Evolutionary conservation across 2,329 filamentous ascomycete genomes (phyloP).

Genomic region (Chrysosporium queenslandicum): DNA sequence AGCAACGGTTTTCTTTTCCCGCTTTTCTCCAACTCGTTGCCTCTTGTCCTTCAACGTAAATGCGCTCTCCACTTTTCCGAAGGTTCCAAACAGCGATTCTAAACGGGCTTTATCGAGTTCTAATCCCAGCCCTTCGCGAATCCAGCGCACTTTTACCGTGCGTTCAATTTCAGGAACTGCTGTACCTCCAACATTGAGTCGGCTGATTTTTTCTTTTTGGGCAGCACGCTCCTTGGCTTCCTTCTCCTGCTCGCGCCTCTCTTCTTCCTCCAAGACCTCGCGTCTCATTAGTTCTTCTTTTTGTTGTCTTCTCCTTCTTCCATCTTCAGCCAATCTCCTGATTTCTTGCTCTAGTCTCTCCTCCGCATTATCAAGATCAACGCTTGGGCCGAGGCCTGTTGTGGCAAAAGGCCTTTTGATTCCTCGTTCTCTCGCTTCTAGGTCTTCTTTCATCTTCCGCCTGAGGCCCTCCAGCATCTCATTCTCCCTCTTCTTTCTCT

Average conservation of each 20-base stretch:
- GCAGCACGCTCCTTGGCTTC: slow-evolving; percentile 38
- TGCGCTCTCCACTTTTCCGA: slow-evolving; percentile 49
- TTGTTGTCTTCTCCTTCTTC: slow-evolving; percentile 42
- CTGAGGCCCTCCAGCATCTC: slow-evolving; percentile 63
- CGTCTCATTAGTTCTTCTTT: slow-evolving; percentile 40
- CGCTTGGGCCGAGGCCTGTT: slow-evolving; percentile 26
- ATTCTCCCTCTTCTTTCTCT: slow-evolving; percentile 59
- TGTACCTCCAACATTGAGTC: slow-evolving; percentile 30
- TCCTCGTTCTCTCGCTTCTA: slow-evolving; percentile 65
- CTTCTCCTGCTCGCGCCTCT: slow-evolving; percentile 26
- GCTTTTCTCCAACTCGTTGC: slow-evolving; percentile 40
- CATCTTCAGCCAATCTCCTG: slow-evolving; percentile 44
- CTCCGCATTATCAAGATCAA: slow-evolving; percentile 36
- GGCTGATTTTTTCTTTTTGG: slow-evolving; percentile 26
- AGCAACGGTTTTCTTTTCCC: slow-evolving; percentile 43
- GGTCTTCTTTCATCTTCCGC: slow-evolving; percentile 70
- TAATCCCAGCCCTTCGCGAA: slow-evolving; percentile 38
- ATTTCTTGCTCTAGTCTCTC: slow-evolving; percentile 43
- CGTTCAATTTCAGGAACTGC: slow-evolving; percentile 47
- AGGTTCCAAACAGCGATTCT: slow-evolving; percentile 40
- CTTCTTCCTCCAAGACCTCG: slow-evolving; percentile 35
- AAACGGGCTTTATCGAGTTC: slow-evolving; percentile 42
- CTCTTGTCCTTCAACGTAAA: slow-evolving; percentile 50
- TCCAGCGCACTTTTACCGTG: slow-evolving; percentile 49
- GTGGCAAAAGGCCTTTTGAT: slow-evolving; percentile 48